These are phyloP conservation scores for Ustilago crameri DNA, from an alignment of 1,284 basidiomycete genomes.

Conservation along the genomic window DNA sequence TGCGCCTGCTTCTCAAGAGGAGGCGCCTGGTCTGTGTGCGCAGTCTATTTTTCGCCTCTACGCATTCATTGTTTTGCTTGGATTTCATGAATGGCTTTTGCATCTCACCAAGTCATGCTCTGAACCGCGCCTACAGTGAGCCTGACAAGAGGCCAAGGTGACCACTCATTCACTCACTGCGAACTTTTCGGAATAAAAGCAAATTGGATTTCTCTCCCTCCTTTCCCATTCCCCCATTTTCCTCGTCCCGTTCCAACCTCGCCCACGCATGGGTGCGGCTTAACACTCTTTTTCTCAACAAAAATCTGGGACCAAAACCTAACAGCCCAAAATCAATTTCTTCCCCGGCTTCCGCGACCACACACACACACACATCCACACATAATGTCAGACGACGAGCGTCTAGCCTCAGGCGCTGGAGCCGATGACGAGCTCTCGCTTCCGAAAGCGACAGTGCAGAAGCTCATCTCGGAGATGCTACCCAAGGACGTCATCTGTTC, in stretches of 20 bases:
- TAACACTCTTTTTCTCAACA: background rate
- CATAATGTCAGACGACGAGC: conserved; percentile 86
- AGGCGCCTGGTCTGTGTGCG: no score
- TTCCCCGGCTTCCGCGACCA: background rate
- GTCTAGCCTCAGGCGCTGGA: conserved; percentile 72
- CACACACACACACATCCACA: background rate
- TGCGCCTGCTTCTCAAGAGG: no score
- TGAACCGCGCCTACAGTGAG: no score
- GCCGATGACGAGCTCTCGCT: conserved; percentile 89
- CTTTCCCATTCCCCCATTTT: background rate
- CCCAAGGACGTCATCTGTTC: conserved; percentile 89
- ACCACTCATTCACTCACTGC: no score
- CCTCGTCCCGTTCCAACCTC: no score
- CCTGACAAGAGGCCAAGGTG: no score
- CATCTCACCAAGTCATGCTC: no score
- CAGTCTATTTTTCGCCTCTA: no score
- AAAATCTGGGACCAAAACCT: background rate
- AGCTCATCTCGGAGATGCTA: conserved; percentile 92
- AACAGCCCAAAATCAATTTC: background rate
- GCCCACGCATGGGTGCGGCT: no score
- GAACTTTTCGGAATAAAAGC: conserved; percentile 21
- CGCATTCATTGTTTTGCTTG: no score
- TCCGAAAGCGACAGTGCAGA: conserved; percentile 96
- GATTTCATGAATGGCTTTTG: no score
- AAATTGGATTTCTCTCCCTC: conserved; percentile 10